Base-by-base conservation (phyloP, 2,329 filamentous ascomycete genomes). In the Berkeleyomyces rouxiae region DNA sequence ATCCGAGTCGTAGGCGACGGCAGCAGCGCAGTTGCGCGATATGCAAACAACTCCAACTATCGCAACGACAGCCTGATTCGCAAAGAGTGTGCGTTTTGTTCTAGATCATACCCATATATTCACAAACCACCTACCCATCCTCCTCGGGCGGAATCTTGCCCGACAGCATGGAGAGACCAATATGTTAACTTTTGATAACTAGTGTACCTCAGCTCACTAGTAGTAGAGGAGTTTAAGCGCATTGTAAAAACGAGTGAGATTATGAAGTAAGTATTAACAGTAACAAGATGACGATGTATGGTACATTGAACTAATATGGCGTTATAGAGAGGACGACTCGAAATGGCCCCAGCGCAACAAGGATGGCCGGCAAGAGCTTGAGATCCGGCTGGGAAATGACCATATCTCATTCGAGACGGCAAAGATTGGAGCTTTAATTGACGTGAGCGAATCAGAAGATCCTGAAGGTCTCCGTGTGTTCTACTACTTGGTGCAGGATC, bases 291-390 rank as follows among this genome's bases (percentile, higher is more conserved):
- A 23, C 23, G 23, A 23, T 23, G 23, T 23, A 23, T 23, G 23
- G 49, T 6, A 53, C 42, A 44, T 44, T 4, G n/a, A 53, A 33
- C 49, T 53, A 53, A 53, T 36, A 36, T 59, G 40, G 31, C 23
- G 11, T n/a, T 40, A 39, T 68, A 95, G 90, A 78, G 93, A 99
- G 84, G 93, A 99, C 71, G 93, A 99, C 73, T 88, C 85, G 36
- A 96, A 96, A 73, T 99, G 93, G 93, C 93, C 93, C 0, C 90
- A 95, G 74, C 99, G 97, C 82, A 99, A 99, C 77, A 97, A 97
- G 76, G 93, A 99, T 70, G 93, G 93, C 43, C 84, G 92, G 67
- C 93, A 99, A 73, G 93, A 99, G 76, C 79, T 99, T 58, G 93
- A 99, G 74, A 96, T 99, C 64, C 82, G 91, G 58, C 73, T 99